Percentiles rank a stretch among this genome's conserved stretches.
phyloP scores from a whole-genome alignment of 129 eudicot genomes.

The Ambrosia artemisiifolia region DNA sequence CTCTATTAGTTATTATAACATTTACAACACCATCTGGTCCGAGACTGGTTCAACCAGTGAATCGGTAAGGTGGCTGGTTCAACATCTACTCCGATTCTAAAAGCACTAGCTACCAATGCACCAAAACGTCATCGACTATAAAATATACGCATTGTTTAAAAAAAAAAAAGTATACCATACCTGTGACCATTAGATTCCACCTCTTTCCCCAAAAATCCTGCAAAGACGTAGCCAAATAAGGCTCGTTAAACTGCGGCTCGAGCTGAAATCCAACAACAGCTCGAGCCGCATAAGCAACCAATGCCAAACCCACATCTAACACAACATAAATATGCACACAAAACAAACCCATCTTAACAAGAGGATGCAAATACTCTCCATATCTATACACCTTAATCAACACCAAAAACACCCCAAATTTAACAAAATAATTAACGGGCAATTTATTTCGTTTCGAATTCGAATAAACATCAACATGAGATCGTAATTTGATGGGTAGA shows the following conservation, averaged over 20 bases:
- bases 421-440: not conserved
- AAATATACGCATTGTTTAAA: too few relatives aligned
- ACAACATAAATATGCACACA: slow-evolving; percentile 39
- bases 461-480: too few relatives aligned
- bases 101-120: too few relatives aligned
- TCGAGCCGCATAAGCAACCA: slow-evolving; percentile 20
- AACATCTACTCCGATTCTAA: too few relatives aligned
- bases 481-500: slow-evolving; percentile 36
- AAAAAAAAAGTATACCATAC: not conserved
- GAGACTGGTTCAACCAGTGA: too few relatives aligned
- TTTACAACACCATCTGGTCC: too few relatives aligned
- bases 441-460: not conserved
- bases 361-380: slow-evolving; percentile 27
- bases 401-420: slow-evolving; percentile 16
- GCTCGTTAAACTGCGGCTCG: slow-evolving; percentile 45
- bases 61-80: too few relatives aligned
- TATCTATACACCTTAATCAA: slow-evolving; percentile 27
- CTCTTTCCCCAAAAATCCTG: slow-evolving; percentile 63
- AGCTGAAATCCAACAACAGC: slow-evolving; percentile 22
- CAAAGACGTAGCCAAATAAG: slow-evolving; percentile 44
- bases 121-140: too few relatives aligned
- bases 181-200: slow-evolving; percentile 49
- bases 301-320: slow-evolving; percentile 34
- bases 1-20: too few relatives aligned
- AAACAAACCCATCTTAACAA: slow-evolving; percentile 17